Conservation (phyloP, 1,284 basidiomycete species). For the Coniferiporia weirii region DNA sequence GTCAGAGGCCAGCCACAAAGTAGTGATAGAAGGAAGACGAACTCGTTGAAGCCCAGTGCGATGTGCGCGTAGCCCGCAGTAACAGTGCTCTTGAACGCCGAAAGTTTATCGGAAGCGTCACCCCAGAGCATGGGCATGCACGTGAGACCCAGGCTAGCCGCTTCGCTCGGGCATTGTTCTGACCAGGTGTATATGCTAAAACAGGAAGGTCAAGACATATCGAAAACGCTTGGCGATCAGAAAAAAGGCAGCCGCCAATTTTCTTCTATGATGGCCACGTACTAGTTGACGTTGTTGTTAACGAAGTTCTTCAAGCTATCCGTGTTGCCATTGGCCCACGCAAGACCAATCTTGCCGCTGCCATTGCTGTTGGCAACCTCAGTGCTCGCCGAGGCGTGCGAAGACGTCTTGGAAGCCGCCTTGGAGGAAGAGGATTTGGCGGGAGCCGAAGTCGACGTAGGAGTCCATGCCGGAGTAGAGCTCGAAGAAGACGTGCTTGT, state of each 20-base stretch:
- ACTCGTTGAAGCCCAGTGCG: slow-evolving; percentile 72
- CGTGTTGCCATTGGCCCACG: slow-evolving; percentile 56
- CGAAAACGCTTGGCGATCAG: neutral
- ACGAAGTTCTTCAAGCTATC: slow-evolving; percentile 42
- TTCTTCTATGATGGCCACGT: slow-evolving; percentile 23
- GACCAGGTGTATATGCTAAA: slow-evolving; percentile 58
- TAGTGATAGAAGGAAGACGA: slow-evolving; percentile 24
- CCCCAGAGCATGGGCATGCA: slow-evolving; percentile 73
- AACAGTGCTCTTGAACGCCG: slow-evolving; percentile 40
- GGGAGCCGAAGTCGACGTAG: slow-evolving; percentile 2
- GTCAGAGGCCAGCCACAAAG: neutral
- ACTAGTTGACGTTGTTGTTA: slow-evolving; percentile 41
- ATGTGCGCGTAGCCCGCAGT: slow-evolving; percentile 44
- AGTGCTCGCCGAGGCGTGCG: too few relatives aligned
- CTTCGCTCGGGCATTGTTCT: slow-evolving; percentile 33
- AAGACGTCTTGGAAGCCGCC: too few relatives aligned
- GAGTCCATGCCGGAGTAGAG: slow-evolving; percentile 4
- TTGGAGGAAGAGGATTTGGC: neutral
- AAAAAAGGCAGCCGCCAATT: neutral
- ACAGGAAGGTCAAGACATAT: neutral
- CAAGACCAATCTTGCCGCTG: slow-evolving; percentile 54
- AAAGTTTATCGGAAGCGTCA: slow-evolving; percentile 33
- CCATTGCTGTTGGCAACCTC: neutral
- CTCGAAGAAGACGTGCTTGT: slow-evolving; percentile 9
- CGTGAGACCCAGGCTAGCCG: slow-evolving; percentile 40